Base-by-base conservation (phyloP, 164 flowering plant genomes). In the Kalanchoe fedtschenkoi region DNA sequence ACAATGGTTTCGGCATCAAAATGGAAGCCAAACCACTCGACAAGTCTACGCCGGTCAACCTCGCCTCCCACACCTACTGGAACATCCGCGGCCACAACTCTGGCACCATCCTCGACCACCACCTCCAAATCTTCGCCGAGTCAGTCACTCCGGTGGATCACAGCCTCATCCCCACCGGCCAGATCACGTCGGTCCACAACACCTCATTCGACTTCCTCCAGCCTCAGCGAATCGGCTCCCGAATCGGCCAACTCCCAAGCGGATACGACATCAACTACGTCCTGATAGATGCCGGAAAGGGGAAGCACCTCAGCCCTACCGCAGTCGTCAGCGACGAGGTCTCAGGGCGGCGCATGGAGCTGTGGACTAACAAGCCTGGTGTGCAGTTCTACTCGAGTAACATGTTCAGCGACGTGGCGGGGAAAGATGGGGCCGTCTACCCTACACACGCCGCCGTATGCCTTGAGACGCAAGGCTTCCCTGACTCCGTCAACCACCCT, bases 401-500 rank as follows among this genome's bases (percentile, higher is more conserved):
- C 34, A 59, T n/a, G 68, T 16, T 75, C 68, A 35, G 19, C 0
- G 1, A 63, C 8, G 67, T 58, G 28, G 47, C 53, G 41, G 81
- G 81, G 9, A 78, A 75, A 60, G 79, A 22, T 29, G 78, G 78
- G 30, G 35, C 37, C 16, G 60, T 68, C 21, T 77, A 77, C 33
- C 1, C 26, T 0, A 44, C 43, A 0, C 59, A 70, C 62, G 76
- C 67, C 21, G 81, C 68, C 16, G 32, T 77, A 13, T 70, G 75
- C 59, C 67, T 75, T 70, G 81, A 77, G 68, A 77, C 91, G 38
- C 96, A 89, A 53, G 95, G 89, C 34, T 91, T 81, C 57, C 98
- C 98, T 2, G 95, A 89, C 55, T 60, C 96, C 0, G 95, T 92
- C 2, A 87, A 92, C 43, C 88, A 86, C 38, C 91, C 91, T 2